phyloP scores from a whole-genome alignment of 2,329 filamentous ascomycete species.

The Aspergillus uvarum region DNA sequence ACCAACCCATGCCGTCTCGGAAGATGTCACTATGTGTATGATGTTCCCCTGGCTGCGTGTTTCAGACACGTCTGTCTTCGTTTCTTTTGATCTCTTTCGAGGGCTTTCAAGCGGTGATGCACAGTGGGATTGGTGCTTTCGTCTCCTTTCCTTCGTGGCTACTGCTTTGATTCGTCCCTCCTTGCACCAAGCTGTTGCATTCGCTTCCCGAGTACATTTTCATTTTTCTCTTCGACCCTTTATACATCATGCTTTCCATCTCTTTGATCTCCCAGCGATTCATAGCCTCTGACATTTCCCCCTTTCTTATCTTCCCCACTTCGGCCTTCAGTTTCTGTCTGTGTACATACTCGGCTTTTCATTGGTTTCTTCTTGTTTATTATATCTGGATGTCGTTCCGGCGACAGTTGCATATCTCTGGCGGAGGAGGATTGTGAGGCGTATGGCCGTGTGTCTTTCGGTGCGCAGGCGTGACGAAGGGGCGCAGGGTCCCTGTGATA shows the following conservation, averaged over 20 bases:
- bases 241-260: slow-evolving; percentile 5
- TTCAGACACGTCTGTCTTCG: slow-evolving; percentile 6
- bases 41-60: slow-evolving; percentile 14
- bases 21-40: slow-evolving; percentile 26
- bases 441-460: slow-evolving; percentile 25
- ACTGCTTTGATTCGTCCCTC: slow-evolving; percentile 1
- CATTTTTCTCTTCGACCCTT: slow-evolving; percentile 4
- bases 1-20: slow-evolving; percentile 30
- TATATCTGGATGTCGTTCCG: slow-evolving; percentile 11
- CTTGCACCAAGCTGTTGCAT: slow-evolving; percentile 6
- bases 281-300: not conserved
- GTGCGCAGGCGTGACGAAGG: slow-evolving; percentile 27
- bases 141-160: slow-evolving; percentile 4
- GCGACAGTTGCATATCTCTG: slow-evolving; percentile 11
- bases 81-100: slow-evolving; percentile 4
- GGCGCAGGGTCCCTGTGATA: slow-evolving; percentile 16
- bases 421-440: slow-evolving; percentile 11
- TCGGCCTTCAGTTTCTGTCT: slow-evolving; percentile 5
- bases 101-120: slow-evolving; percentile 8
- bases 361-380: slow-evolving; percentile 12
- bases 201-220: slow-evolving; percentile 16
- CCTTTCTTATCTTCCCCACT: slow-evolving; percentile 3
- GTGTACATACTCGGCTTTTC: slow-evolving; percentile 31
- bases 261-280: slow-evolving; percentile 14
- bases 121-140: slow-evolving; percentile 7